Evolutionary conservation across 2,329 filamentous ascomycete genomes (phyloP).

Genomic region (Tolypocladium inflatum): DNA sequence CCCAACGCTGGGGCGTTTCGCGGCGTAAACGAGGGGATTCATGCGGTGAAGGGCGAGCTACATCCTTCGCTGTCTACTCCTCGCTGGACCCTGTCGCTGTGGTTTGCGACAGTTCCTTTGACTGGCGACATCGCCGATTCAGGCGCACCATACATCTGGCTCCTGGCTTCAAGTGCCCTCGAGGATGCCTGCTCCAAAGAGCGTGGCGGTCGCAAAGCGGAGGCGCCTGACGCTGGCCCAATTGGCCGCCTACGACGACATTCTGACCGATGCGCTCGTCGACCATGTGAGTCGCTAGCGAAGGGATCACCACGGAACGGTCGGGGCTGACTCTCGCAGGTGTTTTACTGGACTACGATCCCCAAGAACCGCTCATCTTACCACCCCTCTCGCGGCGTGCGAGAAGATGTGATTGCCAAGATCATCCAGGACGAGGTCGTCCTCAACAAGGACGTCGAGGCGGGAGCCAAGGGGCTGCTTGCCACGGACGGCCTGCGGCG

Average conservation of each 20-base stretch:
- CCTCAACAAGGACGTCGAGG: slow-evolving; percentile 59
- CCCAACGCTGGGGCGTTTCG: neutral
- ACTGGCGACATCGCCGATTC: neutral
- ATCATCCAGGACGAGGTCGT: slow-evolving; percentile 60
- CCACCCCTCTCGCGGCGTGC: slow-evolving; percentile 71
- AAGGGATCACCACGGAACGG: neutral
- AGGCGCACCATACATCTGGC: no score
- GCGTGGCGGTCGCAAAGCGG: slow-evolving; percentile 39
- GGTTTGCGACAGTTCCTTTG: neutral
- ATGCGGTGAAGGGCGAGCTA: neutral
- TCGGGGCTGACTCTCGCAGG: slow-evolving; percentile 39
- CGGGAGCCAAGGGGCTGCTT: slow-evolving; percentile 65
- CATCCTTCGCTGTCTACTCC: neutral
- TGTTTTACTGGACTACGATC: slow-evolving; percentile 93
- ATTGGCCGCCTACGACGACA: slow-evolving; percentile 88
- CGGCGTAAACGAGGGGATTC: neutral
- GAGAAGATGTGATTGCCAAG: slow-evolving; percentile 50
- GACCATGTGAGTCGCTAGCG: slow-evolving; percentile 64
- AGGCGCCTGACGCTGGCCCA: slow-evolving; percentile 76
- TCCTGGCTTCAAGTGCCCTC: neutral
- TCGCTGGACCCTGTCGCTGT: neutral
- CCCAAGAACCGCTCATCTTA: slow-evolving; percentile 90
- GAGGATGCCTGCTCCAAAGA: slow-evolving; percentile 26
- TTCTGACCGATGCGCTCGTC: slow-evolving; percentile 87
- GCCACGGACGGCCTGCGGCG: slow-evolving; percentile 63